A percentile compares a stretch with the other conserved stretches of the same genome.
These are phyloP conservation scores for Metschnikowia reukaufii DNA, from an alignment of 805 yeast species.

Conservation along the genomic window DNA sequence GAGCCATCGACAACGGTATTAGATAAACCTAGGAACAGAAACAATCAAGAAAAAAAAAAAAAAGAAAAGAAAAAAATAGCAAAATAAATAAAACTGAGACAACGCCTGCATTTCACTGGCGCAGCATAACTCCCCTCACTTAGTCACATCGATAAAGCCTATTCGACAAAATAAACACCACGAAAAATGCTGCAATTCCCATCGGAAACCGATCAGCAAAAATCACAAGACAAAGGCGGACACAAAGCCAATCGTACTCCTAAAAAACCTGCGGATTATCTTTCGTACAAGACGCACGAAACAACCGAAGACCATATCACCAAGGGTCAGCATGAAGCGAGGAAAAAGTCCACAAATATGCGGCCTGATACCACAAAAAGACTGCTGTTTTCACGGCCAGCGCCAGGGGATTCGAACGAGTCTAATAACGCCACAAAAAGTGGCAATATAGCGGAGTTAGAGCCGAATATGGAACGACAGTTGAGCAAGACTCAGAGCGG, in stretches of 20 bases:
- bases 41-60: too few species aligned
- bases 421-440: background rate
- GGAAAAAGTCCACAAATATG: background rate
- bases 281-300: conserved; percentile 3
- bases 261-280: conserved; percentile 1
- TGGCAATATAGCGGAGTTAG: background rate
- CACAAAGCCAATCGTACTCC: background rate
- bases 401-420: background rate
- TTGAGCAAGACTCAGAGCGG: conserved; percentile 3
- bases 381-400: background rate
- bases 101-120: too few species aligned
- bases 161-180: too few species aligned
- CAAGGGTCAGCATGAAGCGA: conserved; percentile 2
- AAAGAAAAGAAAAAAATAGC: too few species aligned
- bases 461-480: background rate
- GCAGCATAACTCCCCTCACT: too few species aligned
- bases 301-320: conserved; percentile 7
- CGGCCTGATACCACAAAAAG: background rate
- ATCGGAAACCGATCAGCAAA: background rate
- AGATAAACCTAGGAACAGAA: too few species aligned
- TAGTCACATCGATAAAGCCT: too few species aligned
- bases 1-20: too few species aligned
- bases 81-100: too few species aligned
- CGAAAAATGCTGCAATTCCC: too few species aligned
- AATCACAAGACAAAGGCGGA: background rate